These are phyloP conservation scores for Penicillium odoratum DNA, from an alignment of 495 filamentous ascomycete genomes.

Conservation along the genomic window DNA sequence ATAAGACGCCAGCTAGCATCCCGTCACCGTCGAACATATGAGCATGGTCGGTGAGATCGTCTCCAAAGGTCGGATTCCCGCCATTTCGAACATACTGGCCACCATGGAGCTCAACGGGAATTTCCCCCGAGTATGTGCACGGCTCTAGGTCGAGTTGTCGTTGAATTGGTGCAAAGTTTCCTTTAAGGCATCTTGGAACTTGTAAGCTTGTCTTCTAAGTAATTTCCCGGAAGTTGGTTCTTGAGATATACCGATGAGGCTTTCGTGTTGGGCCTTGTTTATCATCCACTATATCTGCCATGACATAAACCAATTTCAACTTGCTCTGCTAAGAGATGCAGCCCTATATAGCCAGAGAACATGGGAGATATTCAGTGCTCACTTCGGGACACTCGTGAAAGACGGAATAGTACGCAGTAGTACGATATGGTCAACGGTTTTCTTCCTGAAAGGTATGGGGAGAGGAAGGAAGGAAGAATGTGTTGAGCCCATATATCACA, in stretches of 20 bases:
- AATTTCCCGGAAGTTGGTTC: not conserved
- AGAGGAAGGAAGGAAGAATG: no score
- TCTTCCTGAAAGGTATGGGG: no score
- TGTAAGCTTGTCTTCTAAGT: slow-evolving; percentile 30
- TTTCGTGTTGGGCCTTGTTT: not conserved
- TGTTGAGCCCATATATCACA: no score
- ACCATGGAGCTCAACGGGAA: slow-evolving; percentile 59
- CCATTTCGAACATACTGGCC: slow-evolving; percentile 74
- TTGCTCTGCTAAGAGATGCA: not conserved
- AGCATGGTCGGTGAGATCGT: slow-evolving; percentile 53
- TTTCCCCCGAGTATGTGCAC: slow-evolving; percentile 52
- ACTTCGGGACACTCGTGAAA: no score
- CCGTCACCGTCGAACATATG: slow-evolving; percentile 76
- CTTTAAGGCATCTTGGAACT: slow-evolving; percentile 47
- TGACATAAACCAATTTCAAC: not conserved
- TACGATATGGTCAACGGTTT: no score
- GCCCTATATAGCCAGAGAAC: no score
- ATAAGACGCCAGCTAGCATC: slow-evolving; percentile 65
- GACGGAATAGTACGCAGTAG: no score
- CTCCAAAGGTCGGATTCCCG: slow-evolving; percentile 60
- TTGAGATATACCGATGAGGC: not conserved
- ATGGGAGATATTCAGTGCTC: no score
- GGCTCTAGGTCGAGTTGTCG: slow-evolving; percentile 43
- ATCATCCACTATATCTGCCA: not conserved
- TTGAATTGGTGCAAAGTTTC: slow-evolving; percentile 65